Conservation (phyloP, 805 yeast species). For the Kluyveromyces wickerhamii region DNA sequence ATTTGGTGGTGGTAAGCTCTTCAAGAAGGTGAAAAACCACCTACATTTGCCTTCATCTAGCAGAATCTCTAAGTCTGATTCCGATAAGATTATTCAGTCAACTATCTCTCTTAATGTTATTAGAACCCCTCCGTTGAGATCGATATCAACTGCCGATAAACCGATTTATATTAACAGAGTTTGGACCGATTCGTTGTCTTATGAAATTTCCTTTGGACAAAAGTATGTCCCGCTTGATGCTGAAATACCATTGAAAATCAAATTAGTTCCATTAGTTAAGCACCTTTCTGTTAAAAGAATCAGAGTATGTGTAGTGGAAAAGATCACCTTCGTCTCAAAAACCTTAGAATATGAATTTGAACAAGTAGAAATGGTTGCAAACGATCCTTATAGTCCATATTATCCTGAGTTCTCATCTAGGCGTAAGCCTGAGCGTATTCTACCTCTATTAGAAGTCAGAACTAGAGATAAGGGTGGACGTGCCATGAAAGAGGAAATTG, state of each 20-base stretch:
- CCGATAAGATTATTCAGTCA: conserved; percentile 16
- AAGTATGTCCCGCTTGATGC: conserved; percentile 61
- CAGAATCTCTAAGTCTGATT: conserved; percentile 1
- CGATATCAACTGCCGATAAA: conserved; percentile 43
- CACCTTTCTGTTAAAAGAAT: conserved; percentile 54
- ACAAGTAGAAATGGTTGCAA: conserved; percentile 33
- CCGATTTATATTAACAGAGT: conserved; percentile 69
- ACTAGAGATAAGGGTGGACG: conserved; percentile 42
- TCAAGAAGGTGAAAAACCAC: conserved; percentile 23
- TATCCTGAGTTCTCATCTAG: conserved; percentile 26
- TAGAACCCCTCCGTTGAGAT: conserved; percentile 35
- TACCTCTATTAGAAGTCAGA: conserved; percentile 56
- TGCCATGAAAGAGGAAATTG: conserved; percentile 53
- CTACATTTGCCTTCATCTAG: conserved; percentile 12
- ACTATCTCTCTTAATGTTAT: conserved; percentile 31
- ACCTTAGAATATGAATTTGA: conserved; percentile 47
- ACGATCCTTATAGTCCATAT: conserved; percentile 28
- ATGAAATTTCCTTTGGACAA: conserved; percentile 62
- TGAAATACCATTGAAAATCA: conserved; percentile 52
- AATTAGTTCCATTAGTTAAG: conserved; percentile 58
- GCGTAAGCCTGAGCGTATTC: conserved; percentile 40
- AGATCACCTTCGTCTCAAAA: conserved; percentile 54
- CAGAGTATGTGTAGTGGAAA: conserved; percentile 57
- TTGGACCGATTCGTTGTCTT: conserved; percentile 66
- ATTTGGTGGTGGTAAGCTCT: conserved; percentile 9